Conservation (phyloP, 176 grass and related monocot species). For the Aegilops speltoides region DNA sequence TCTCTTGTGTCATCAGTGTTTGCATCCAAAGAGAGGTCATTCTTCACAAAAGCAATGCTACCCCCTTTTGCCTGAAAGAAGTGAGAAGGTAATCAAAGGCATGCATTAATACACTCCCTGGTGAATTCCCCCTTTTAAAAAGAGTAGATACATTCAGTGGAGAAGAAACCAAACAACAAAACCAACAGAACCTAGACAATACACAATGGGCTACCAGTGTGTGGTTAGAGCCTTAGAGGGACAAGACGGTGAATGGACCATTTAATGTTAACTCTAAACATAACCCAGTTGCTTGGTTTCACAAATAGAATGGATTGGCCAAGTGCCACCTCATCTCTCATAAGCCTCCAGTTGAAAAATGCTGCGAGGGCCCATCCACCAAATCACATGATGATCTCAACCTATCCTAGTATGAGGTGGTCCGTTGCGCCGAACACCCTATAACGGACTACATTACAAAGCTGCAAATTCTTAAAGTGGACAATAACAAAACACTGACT, state of each 20-base stretch:
- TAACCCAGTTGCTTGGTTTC: background rate
- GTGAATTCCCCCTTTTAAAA: background rate
- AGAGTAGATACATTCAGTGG: background rate
- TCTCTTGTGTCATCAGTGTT: conserved; percentile 25
- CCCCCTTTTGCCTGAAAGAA: conserved; percentile 68
- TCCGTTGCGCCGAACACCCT: background rate
- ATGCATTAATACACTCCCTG: background rate
- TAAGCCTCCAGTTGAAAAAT: background rate
- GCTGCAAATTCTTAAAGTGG: background rate
- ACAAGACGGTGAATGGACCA: background rate
- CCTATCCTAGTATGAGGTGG: background rate
- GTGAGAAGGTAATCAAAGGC: conserved; percentile 1
- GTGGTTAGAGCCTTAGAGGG: background rate
- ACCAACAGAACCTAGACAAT: background rate
- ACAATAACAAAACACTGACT: background rate
- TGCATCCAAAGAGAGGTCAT: conserved; percentile 25
- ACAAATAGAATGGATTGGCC: background rate
- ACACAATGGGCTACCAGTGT: background rate
- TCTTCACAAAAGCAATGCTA: conserved; percentile 67
- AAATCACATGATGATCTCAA: background rate
- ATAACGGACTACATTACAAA: background rate
- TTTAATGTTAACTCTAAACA: background rate
- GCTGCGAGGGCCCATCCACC: background rate
- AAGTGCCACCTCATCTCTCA: background rate
- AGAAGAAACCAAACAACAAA: conserved; percentile 10